Percentiles rank a stretch among this genome's conserved stretches.
These are phyloP conservation scores for Cercospora brassicicola DNA, from an alignment of 2,329 filamentous ascomycete species.

Conservation along the genomic window DNA sequence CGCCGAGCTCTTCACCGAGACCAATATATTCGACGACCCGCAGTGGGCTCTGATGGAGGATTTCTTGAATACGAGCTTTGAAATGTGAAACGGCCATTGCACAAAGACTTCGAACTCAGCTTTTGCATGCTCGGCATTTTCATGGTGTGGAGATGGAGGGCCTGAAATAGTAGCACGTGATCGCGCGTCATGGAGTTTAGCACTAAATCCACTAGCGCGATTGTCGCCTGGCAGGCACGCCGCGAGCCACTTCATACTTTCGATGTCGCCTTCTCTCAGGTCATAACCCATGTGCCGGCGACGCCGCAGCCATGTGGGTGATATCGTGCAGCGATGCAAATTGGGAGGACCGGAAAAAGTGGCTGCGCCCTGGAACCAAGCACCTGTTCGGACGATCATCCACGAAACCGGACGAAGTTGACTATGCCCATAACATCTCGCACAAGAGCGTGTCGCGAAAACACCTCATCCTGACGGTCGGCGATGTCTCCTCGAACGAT, in stretches of 20 bases:
- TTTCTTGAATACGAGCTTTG: slow-evolving; percentile 13
- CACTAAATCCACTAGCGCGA: slow-evolving; percentile 2
- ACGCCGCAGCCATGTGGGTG: slow-evolving; percentile 50
- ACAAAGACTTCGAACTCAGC: not conserved
- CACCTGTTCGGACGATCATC: slow-evolving; percentile 65
- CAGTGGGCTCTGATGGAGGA: slow-evolving; percentile 22
- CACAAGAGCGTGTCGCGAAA: slow-evolving; percentile 85
- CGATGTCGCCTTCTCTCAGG: not conserved
- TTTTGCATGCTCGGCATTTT: not conserved
- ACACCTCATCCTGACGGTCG: slow-evolving; percentile 77
- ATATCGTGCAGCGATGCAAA: slow-evolving; percentile 57
- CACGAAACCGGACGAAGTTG: slow-evolving; percentile 48
- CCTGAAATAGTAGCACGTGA: not conserved
- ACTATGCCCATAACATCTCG: slow-evolving; percentile 63
- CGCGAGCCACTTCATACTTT: not conserved
- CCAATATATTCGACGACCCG: slow-evolving; percentile 18
- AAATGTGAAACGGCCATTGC: slow-evolving; percentile 1
- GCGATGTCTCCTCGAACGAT: slow-evolving; percentile 63
- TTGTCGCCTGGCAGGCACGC: not conserved
- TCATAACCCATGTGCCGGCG: not conserved
- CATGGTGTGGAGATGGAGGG: not conserved
- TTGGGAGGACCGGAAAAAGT: slow-evolving; percentile 49
- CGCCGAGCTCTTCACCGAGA: not conserved
- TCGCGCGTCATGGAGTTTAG: not conserved
- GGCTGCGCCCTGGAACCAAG: slow-evolving; percentile 34